Evolutionary conservation across 2,329 filamentous ascomycete species (phyloP).

Genomic region (Stachybotrys echinatus): DNA sequence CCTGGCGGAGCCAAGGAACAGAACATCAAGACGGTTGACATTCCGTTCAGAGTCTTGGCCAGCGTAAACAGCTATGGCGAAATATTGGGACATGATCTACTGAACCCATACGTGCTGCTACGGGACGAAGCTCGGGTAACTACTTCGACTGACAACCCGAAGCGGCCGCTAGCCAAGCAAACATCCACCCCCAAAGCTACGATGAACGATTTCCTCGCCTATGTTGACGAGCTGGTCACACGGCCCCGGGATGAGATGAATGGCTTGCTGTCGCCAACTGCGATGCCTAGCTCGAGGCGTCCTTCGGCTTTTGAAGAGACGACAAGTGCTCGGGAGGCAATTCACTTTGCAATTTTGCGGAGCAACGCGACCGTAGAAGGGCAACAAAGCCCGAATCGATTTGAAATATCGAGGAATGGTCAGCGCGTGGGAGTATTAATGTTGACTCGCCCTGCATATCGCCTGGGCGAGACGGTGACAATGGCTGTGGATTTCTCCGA

Average conservation of each 20-base stretch:
- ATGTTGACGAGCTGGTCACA: conserved; percentile 70
- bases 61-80: conserved; percentile 88
- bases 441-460: conserved; percentile 80
- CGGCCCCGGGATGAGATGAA: conserved; percentile 48
- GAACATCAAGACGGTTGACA: conserved; percentile 82
- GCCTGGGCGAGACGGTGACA: conserved; percentile 81
- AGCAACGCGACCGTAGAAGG: conserved; percentile 64
- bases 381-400: conserved; percentile 83
- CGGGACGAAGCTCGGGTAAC: conserved; percentile 72
- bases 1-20: conserved; percentile 73
- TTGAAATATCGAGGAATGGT: conserved; percentile 92
- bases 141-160: conserved; percentile 24
- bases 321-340: conserved; percentile 71
- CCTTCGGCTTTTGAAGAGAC: conserved; percentile 51
- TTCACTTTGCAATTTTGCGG: conserved; percentile 84
- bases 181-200: conserved; percentile 28
- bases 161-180: conserved; percentile 19
- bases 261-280: conserved; percentile 67
- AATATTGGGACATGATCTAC: conserved; percentile 86
- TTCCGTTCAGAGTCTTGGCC: conserved; percentile 88
- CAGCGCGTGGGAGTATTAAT: conserved; percentile 86
- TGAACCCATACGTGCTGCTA: conserved; percentile 87
- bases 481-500: conserved; percentile 79
- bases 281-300: conserved; percentile 48
- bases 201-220: conserved; percentile 65